phyloP scores from a whole-genome alignment of 805 yeast species.

The Wickerhamomyces chambardii region DNA sequence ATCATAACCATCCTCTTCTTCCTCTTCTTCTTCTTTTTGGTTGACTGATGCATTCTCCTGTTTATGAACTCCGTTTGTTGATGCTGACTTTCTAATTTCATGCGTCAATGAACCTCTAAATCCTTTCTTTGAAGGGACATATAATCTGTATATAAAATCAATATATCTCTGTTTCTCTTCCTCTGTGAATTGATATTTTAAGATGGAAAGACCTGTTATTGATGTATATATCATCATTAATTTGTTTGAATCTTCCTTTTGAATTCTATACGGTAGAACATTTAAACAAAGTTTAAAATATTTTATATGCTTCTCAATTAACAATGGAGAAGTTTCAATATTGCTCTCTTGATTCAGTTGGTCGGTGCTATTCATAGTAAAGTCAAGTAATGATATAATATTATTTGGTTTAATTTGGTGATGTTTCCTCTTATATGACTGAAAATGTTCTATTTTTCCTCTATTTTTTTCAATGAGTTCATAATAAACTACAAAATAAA shows the following conservation, averaged over 20 bases:
- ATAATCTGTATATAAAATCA: constrained; percentile 37
- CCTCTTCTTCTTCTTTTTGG: constrained; percentile 1
- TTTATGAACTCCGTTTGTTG: no score
- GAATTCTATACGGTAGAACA: constrained; percentile 44
- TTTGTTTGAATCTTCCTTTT: constrained; percentile 60
- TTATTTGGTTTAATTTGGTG: no score
- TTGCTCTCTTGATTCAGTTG: no score
- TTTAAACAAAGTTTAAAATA: constrained; percentile 44
- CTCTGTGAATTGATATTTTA: constrained; percentile 16
- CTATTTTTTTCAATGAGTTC: no score
- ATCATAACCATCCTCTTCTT: constrained; percentile 30
- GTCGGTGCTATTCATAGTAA: no score
- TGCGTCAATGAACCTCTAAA: constrained; percentile 54
- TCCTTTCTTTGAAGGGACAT: constrained; percentile 31
- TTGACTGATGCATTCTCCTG: no score
- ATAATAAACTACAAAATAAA: no score
- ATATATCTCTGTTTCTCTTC: constrained; percentile 22
- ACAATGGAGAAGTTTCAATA: no score
- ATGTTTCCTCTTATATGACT: no score
- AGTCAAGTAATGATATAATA: no score
- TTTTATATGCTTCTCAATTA: constrained; percentile 18
- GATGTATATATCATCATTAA: constrained; percentile 67
- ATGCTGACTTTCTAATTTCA: constrained; percentile 8
- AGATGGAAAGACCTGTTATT: constrained; percentile 37
- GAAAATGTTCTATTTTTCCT: no score